A percentile compares a stretch with the other conserved stretches of the same genome.
Conservation (phyloP, 2,329 filamentous ascomycete genomes). For the Sporothrix brunneoviolacea region DNA sequence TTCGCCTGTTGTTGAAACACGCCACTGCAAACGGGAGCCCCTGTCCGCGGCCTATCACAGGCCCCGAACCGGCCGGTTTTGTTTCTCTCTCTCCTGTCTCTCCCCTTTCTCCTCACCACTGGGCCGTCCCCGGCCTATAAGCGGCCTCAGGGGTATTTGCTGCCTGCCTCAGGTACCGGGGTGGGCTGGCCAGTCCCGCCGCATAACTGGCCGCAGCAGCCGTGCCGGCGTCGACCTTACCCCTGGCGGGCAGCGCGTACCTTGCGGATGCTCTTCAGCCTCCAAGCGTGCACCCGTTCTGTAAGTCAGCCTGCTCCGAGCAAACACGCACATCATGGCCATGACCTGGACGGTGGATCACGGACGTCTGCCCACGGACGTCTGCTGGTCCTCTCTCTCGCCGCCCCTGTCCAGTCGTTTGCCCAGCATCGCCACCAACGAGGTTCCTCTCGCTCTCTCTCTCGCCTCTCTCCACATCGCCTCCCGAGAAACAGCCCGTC, state of each 20-base stretch:
- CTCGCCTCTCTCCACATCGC: background rate
- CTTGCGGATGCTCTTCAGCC: background rate
- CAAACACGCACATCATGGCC: background rate
- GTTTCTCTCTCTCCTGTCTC: background rate
- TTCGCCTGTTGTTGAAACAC: constrained; percentile 12
- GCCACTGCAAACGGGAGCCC: constrained; percentile 11
- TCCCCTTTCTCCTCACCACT: background rate
- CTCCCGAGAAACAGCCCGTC: constrained; percentile 1
- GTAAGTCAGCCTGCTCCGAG: constrained; percentile 4
- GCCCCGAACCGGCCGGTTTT: background rate
- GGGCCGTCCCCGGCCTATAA: background rate
- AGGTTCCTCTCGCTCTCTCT: background rate
- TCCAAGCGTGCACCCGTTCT: too few relatives aligned
- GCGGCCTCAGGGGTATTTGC: background rate
- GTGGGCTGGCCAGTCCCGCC: background rate
- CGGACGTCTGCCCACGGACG: background rate
- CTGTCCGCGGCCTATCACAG: constrained; percentile 5
- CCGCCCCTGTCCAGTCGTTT: constrained; percentile 5
- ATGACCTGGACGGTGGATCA: too few relatives aligned
- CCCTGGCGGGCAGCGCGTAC: background rate
- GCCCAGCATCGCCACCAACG: constrained; percentile 3
- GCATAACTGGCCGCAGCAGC: constrained; percentile 14
- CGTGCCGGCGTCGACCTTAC: background rate
- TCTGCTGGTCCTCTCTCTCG: background rate
- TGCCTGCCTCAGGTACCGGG: constrained; percentile 3